These are phyloP conservation scores for Colletotrichum sp. DNA, from an alignment of 2,329 filamentous ascomycete species.

Conservation along the genomic window DNA sequence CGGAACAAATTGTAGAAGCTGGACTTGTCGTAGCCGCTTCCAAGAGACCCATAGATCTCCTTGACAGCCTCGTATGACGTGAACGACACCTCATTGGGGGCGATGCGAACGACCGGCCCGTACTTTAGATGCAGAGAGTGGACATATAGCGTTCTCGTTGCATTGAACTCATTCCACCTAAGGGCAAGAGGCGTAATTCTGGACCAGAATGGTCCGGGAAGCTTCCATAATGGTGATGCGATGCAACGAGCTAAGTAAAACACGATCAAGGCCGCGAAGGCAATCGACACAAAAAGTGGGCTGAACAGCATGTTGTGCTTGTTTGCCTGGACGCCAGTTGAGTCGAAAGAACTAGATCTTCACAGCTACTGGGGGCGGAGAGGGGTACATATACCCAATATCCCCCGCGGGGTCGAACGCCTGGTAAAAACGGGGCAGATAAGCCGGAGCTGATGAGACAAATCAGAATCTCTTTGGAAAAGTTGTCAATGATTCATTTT, in stretches of 20 bases:
- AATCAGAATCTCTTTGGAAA: background rate
- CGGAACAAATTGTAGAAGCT: slow-evolving; percentile 67
- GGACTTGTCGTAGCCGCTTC: slow-evolving; percentile 70
- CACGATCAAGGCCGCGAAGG: background rate
- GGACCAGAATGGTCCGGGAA: slow-evolving; percentile 55
- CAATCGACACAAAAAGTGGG: slow-evolving; percentile 7
- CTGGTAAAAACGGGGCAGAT: slow-evolving; percentile 1
- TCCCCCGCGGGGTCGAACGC: background rate
- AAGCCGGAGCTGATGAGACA: background rate
- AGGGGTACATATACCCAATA: background rate
- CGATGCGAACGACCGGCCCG: slow-evolving; percentile 63
- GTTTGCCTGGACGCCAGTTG: background rate
- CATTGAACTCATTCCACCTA: slow-evolving; percentile 62
- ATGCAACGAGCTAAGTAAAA: slow-evolving; percentile 25
- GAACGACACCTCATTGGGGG: slow-evolving; percentile 65
- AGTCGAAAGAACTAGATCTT: background rate
- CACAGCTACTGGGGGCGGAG: background rate
- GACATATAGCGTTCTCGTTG: slow-evolving; percentile 59
- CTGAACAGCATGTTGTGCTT: slow-evolving; percentile 21
- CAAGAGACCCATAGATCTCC: slow-evolving; percentile 66
- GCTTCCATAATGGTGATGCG: slow-evolving; percentile 39
- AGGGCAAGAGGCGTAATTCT: slow-evolving; percentile 55
- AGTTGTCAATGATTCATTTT: background rate
- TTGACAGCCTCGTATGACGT: slow-evolving; percentile 61
- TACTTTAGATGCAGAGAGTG: slow-evolving; percentile 61